Percentiles rank a stretch among this genome's conserved stretches.
These are phyloP conservation scores for Fusarium hainanense DNA, from an alignment of 2,329 filamentous ascomycete species.

Conservation along the genomic window DNA sequence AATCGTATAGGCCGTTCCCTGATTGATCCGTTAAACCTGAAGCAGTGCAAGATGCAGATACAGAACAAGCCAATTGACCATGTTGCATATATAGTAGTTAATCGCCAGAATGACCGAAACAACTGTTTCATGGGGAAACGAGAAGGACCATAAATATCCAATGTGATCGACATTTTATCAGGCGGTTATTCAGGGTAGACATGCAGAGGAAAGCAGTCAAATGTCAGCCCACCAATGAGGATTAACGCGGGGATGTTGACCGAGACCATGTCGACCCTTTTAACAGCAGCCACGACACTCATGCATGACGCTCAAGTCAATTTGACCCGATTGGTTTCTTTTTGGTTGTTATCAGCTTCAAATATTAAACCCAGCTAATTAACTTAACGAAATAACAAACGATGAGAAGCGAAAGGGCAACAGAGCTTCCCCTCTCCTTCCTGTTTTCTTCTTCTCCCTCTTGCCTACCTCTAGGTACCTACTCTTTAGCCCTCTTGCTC, in stretches of 20 bases:
- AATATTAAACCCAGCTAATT: conserved; percentile 8
- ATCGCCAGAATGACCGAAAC: not conserved
- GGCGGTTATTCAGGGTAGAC: conserved; percentile 24
- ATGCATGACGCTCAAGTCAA: conserved; percentile 49
- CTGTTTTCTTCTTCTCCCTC: not conserved
- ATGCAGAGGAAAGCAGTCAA: conserved; percentile 4
- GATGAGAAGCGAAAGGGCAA: not conserved
- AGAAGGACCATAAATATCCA: not conserved
- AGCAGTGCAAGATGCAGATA: not conserved
- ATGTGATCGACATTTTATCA: conserved; percentile 14
- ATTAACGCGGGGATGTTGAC: conserved; percentile 35
- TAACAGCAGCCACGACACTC: conserved; percentile 61
- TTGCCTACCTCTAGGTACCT: not conserved
- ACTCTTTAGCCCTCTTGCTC: not conserved
- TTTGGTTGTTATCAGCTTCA: conserved; percentile 23
- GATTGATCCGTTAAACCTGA: not conserved
- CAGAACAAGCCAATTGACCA: not conserved
- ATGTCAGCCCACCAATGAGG: conserved; percentile 32
- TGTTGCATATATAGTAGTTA: not conserved
- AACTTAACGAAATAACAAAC: conserved; percentile 9
- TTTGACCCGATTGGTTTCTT: conserved; percentile 26
- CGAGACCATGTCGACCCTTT: conserved; percentile 51
- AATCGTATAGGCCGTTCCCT: not conserved
- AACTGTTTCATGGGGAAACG: not conserved
- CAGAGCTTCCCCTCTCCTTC: conserved; percentile 8